phyloP scores from a whole-genome alignment of 139 green algal genomes.

The Chlorella sp. region DNA sequence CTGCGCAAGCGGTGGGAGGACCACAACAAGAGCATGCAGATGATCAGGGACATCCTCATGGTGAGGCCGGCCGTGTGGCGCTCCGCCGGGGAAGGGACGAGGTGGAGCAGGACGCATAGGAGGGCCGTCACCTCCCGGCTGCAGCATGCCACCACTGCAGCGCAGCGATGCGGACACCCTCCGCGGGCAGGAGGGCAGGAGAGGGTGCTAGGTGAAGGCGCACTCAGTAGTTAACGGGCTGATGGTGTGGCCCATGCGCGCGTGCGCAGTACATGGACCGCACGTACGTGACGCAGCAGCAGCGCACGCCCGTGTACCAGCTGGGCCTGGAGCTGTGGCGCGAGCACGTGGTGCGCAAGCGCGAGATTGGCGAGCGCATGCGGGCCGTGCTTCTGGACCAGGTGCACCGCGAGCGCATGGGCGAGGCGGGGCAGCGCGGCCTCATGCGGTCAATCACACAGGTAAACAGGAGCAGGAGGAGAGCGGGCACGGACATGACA shows the following conservation, averaged over 20 bases:
- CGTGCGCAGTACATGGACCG: conserved; percentile 94
- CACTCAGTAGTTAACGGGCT: too few relatives aligned
- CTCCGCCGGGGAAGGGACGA: too few relatives aligned
- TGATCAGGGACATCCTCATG: conserved; percentile 99
- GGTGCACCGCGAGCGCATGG: conserved; percentile 63
- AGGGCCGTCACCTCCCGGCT: too few relatives aligned
- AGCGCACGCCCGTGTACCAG: conserved; percentile 83
- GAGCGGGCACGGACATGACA: background rate
- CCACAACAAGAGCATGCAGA: conserved; percentile 92
- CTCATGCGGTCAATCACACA: conserved; percentile 75
- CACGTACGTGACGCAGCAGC: conserved; percentile 88
- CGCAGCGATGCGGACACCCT: too few relatives aligned
- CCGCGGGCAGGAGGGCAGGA: too few relatives aligned
- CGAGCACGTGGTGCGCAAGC: conserved; percentile 72
- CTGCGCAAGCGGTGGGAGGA: conserved; percentile 82
- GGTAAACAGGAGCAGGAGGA: conserved; percentile 17
- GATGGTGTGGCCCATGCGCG: too few relatives aligned
- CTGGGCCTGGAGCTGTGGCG: conserved; percentile 92
- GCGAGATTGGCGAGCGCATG: conserved; percentile 66
- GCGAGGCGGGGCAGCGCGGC: conserved; percentile 77
- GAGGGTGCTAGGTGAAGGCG: too few relatives aligned
- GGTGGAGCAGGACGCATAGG: too few relatives aligned
- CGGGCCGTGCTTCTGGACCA: conserved; percentile 66
- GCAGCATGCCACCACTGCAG: too few relatives aligned
- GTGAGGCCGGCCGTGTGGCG: too few relatives aligned